Conservation (phyloP, 192 early-diverging fungal species). For the Martensiomyces pterosporus region DNA sequence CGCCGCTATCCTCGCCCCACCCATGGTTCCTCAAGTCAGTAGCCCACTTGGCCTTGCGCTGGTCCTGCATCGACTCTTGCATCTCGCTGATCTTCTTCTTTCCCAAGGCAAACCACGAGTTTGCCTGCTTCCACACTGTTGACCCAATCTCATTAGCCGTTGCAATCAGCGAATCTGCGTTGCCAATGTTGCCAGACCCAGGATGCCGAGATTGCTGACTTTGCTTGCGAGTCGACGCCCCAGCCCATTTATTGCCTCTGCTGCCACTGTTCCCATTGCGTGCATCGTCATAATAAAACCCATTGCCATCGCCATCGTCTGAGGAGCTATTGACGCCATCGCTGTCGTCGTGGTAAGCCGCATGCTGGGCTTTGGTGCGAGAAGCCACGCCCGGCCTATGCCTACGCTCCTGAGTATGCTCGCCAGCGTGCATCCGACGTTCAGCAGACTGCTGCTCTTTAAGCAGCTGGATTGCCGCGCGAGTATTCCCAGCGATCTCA, state of each 20-base stretch:
- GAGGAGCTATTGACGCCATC: constrained; percentile 7
- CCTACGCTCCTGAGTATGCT: constrained; percentile 1
- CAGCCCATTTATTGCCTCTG: constrained; percentile 1
- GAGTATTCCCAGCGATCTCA: constrained; percentile 60
- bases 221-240: no score
- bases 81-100: constrained; percentile 50
- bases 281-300: constrained; percentile 13
- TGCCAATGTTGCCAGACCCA: constrained; percentile 4
- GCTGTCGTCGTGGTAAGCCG: neutral
- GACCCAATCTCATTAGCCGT: constrained; percentile 47
- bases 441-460: constrained; percentile 31
- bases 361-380: neutral
- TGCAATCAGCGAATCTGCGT: constrained; percentile 38
- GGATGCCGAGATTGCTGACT: neutral
- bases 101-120: constrained; percentile 50
- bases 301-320: constrained; percentile 13
- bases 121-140: constrained; percentile 49
- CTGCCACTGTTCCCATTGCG: neutral
- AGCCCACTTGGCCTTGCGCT: constrained; percentile 6
- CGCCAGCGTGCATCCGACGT: constrained; percentile 4
- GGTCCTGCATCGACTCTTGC: constrained; percentile 42
- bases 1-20: no score
- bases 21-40: neutral
- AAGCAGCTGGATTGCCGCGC: constrained; percentile 51
- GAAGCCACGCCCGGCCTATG: no score